Base-by-base conservation (phyloP, 306 rosid genomes). In the Lathyrus sativus region DNA sequence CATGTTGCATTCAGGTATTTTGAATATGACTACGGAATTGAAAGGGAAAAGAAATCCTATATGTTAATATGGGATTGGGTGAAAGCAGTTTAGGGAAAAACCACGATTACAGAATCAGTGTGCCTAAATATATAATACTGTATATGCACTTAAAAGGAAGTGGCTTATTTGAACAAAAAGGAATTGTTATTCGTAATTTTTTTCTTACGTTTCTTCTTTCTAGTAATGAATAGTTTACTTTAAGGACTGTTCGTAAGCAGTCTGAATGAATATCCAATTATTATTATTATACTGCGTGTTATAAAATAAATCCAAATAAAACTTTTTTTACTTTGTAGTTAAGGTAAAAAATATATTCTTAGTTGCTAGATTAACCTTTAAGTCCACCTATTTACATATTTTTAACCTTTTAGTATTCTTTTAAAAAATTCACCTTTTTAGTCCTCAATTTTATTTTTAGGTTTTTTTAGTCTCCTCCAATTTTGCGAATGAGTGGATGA, bases 1-100 rank as follows among this genome's bases (percentile, higher is more conserved):
- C 57, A 42, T 38, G 57, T 15, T 51, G 22, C 72, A 7, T 67
- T 50, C 22, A 4, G 62, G 39, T 58, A 50, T 61, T 68, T 61
- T 39, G 26, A 24, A 12, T 55, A 19, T 48, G 19, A 35, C 49
- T 15, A 49, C 4, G 7, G 18, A 15, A 14, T 14, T 28, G 26
- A 45, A 58, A 31, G 46, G 44, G 1, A 28, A 10, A 37, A n/a
- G 9, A 44, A 17, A 13, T 46, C 39, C 43, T 60, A 19, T 14
- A 43, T 18, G 12, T 44, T 22, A 59, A 26, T 17, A 59, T 50
- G 19, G 41, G 39, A 38, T 4, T 57, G 57, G 48, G 51, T 50
- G 70, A 31, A 59, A 53, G 62, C 31, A 19, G 33, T 9, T 53
- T 53, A 1, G 58, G 6, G n/a, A 19, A 51, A 19, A 51, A 51